Evolutionary conservation across 352 stramenopile species (phyloP), one percentile per base, ranked within the genome.

Genomic region (Salisapilia sapeloensis): DNA sequence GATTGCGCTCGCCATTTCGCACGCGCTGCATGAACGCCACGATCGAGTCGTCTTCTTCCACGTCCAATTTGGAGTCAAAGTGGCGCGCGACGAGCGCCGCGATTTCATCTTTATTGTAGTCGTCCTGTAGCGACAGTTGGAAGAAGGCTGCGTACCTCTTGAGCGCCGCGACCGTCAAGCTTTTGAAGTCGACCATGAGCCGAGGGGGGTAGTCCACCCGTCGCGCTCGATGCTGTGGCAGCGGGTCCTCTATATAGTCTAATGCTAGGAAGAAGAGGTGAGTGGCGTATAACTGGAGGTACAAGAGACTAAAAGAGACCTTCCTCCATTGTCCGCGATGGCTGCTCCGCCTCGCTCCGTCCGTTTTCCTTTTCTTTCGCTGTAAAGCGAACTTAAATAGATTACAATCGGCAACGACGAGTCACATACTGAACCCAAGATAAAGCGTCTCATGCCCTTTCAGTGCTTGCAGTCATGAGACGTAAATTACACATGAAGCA

Each of bases 41-140:
- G 38, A 89, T 85, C 15, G 74, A 89, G 36, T 90, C 70, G 54
- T 90, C 66, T 36, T 90, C 70, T 39, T 86, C 64, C 15, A 90
- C 74, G 18, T 86, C 65, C 9, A 90, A 56, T 33, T 70, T 61
- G 31, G 56, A 49, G 38, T 84, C 74, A 20, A 86, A 86, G 50
- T 90, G 70, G 16, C 74, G 60, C 40, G 74, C 74, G 26, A 90
- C 70, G 28, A 80, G 50, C 23, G 70, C 67, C 15, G 74, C 74
- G 33, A 90, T 38, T 15, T 86, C 67, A 19, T 79, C 65, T 36
- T 86, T 83, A 10, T 41, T 50, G 40, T 40, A 63, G 14, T 69
- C 51, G 6, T 74, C 62, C 15, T 60, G 57, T 32, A 83, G 40
- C 13, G 61, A 62, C 13, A 90, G 50, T 38, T 78, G 58, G 53